Conservation (phyloP, 345 rosid species). For the Eucalyptus cladocalyx region DNA sequence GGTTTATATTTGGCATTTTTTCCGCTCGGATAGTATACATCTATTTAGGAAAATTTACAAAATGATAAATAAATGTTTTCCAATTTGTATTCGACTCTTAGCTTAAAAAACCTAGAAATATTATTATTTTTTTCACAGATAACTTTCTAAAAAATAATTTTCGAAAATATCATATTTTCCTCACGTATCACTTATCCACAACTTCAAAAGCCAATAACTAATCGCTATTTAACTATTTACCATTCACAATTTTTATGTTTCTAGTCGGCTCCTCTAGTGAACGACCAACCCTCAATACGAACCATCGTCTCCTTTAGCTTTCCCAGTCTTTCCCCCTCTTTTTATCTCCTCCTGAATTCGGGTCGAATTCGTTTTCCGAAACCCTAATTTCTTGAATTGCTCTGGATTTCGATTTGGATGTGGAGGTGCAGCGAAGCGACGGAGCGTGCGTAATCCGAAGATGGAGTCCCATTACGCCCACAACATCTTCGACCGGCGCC, state of each 20-base stretch:
- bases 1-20: no score
- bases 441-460: neutral
- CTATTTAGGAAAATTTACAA: neutral
- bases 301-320: neutral
- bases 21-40: fast-evolving
- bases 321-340: neutral
- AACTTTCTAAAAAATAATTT: no score
- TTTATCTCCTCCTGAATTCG: neutral
- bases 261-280: neutral
- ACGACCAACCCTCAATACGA: neutral
- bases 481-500: slow-evolving; percentile 65
- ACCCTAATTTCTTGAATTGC: neutral
- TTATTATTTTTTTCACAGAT: neutral
- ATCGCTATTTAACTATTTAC: neutral
- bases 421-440: neutral
- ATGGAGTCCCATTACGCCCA: neutral
- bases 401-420: neutral
- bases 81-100: neutral
- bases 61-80: neutral
- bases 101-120: neutral
- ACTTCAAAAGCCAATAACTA: neutral
- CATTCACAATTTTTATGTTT: neutral
- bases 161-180: neutral
- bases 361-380: neutral
- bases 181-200: neutral